Percentiles rank a stretch among this genome's conserved stretches.
These are phyloP conservation scores for Podaxis sp. DNA, from an alignment of 768 basidiomycete species.

Conservation along the genomic window DNA sequence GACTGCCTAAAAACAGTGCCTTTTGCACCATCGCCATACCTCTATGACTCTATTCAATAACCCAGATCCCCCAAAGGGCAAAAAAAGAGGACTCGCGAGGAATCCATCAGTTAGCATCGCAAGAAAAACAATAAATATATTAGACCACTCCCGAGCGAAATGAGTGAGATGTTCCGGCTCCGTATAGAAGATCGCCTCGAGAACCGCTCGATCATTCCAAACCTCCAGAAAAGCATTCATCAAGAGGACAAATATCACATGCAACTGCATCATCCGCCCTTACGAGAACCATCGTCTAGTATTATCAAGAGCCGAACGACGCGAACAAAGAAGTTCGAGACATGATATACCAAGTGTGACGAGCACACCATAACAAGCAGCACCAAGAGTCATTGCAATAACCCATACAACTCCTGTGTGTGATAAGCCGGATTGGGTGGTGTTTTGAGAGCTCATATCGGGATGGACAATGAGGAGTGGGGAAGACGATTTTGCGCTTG, in stretches of 20 bases:
- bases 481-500: too few species aligned
- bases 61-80: not conserved
- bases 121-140: not conserved
- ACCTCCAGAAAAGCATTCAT: not conserved
- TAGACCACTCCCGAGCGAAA: not conserved
- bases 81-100: not conserved
- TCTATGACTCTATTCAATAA: not conserved
- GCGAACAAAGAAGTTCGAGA: not conserved
- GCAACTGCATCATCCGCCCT: not conserved
- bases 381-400: not conserved
- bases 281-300: not conserved
- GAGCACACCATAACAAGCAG: not conserved
- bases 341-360: not conserved
- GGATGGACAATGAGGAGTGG: too few species aligned
- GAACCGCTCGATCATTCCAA: too few species aligned
- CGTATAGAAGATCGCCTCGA: not conserved
- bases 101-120: not conserved
- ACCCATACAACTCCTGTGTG: not conserved
- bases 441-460: too few species aligned
- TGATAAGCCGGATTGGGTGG: too few species aligned
- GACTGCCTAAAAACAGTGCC: not conserved
- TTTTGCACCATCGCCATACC: constrained; percentile 3
- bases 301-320: not conserved
- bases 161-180: not conserved
- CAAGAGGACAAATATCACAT: not conserved